Evolutionary conservation across 495 filamentous ascomycete species (phyloP).

Genomic region (Cryomyces minteri): DNA sequence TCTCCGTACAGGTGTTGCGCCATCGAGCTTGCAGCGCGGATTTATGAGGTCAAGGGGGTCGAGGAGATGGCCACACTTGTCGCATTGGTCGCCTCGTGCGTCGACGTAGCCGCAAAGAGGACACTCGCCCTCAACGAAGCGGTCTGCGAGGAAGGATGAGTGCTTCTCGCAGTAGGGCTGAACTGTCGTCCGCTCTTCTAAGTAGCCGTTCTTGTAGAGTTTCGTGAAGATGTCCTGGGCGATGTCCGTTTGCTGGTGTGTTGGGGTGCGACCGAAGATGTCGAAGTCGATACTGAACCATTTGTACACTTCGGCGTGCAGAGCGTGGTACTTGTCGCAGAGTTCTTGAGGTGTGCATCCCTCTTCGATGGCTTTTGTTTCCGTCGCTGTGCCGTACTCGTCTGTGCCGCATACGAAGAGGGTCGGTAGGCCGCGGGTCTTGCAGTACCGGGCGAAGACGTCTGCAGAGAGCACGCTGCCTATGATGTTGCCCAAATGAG

Average conservation of each 20-base stretch:
- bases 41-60: slow-evolving; percentile 46
- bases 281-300: slow-evolving; percentile 77
- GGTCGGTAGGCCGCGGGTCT: slow-evolving; percentile 43
- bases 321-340: slow-evolving; percentile 69
- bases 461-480: slow-evolving; percentile 72
- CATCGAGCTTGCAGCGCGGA: slow-evolving; percentile 61
- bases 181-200: slow-evolving; percentile 52
- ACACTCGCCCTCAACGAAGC: slow-evolving; percentile 80
- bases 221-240: slow-evolving; percentile 65
- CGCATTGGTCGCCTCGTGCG: slow-evolving; percentile 69
- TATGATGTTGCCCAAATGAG: slow-evolving; percentile 82
- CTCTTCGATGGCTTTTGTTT: slow-evolving; percentile 53
- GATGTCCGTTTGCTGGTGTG: slow-evolving; percentile 62
- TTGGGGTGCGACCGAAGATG: slow-evolving; percentile 64
- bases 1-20: slow-evolving; percentile 49
- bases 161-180: slow-evolving; percentile 79
- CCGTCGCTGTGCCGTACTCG: slow-evolving; percentile 50
- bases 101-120: slow-evolving; percentile 60
- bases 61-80: slow-evolving; percentile 61
- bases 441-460: slow-evolving; percentile 52
- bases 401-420: slow-evolving; percentile 33
- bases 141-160: slow-evolving; percentile 69
- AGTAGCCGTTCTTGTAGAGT: slow-evolving; percentile 56
- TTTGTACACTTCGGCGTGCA: slow-evolving; percentile 66
- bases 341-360: slow-evolving; percentile 48